Evolutionary conservation across 2,329 filamentous ascomycete species (phyloP).

Genomic region (Neoascochyta sp.): DNA sequence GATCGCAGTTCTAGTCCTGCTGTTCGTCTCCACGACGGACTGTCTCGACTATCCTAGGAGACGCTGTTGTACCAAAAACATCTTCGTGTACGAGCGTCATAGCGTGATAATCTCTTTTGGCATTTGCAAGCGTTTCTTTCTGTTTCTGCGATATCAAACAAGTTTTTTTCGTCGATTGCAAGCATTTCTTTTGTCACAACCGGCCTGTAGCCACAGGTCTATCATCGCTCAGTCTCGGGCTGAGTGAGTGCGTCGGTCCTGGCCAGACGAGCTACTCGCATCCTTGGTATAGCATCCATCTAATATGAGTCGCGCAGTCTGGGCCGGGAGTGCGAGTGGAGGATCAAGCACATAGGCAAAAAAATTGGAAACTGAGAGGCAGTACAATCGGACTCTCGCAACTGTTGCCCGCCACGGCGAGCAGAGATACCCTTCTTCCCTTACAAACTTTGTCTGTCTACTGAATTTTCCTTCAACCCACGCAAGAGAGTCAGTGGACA

Average conservation of each 20-base stretch:
- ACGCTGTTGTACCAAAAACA: constrained; percentile 38
- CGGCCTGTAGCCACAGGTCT: constrained; percentile 21
- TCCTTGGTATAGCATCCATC: constrained; percentile 27
- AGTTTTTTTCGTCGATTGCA: constrained; percentile 23
- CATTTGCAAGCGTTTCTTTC: constrained; percentile 39
- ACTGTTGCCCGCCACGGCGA: constrained; percentile 34
- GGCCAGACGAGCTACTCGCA: constrained; percentile 15
- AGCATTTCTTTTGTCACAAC: constrained; percentile 38
- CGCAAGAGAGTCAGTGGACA: too few relatives aligned
- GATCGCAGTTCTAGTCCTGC: constrained; percentile 12
- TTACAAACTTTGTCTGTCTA: constrained; percentile 6
- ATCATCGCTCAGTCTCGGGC: constrained; percentile 15
- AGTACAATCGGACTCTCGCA: constrained; percentile 34
- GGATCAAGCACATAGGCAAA: constrained; percentile 26
- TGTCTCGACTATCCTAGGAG: constrained; percentile 11
- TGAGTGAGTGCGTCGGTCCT: constrained; percentile 13
- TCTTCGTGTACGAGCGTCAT: constrained; percentile 39
- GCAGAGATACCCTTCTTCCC: constrained; percentile 37
- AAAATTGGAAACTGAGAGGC: constrained; percentile 36
- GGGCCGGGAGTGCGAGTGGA: constrained; percentile 19
- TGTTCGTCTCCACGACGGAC: constrained; percentile 12
- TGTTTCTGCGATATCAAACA: constrained; percentile 34
- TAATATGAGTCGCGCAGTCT: constrained; percentile 32
- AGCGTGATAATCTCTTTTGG: constrained; percentile 36
- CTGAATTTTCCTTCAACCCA: too few relatives aligned